A percentile compares a stretch with the other conserved stretches of the same genome.
Conservation (phyloP, 2,329 filamentous ascomycete genomes). For the Hypoxylon sp. region DNA sequence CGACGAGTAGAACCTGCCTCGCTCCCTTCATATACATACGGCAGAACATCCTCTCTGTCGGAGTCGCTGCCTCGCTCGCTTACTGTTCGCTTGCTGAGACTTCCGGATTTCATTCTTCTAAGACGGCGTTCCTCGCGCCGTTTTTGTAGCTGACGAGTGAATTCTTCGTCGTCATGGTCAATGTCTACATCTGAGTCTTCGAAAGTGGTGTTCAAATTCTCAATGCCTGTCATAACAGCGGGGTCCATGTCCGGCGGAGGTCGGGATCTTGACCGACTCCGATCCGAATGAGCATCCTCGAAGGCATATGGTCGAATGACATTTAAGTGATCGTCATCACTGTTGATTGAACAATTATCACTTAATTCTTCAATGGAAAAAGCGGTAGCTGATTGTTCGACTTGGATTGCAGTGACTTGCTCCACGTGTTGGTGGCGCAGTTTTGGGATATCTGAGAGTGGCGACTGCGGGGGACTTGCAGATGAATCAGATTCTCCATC, state of each 20-base stretch:
- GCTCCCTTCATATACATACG: constrained; percentile 49
- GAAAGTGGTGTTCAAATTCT: constrained; percentile 51
- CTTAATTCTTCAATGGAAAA: constrained; percentile 54
- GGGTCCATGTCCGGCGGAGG: constrained; percentile 51
- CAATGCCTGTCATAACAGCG: constrained; percentile 49
- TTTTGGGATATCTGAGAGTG: constrained; percentile 49
- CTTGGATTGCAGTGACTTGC: constrained; percentile 38
- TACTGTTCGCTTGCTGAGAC: constrained; percentile 56
- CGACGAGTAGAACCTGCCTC: constrained; percentile 49
- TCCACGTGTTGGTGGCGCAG: constrained; percentile 44
- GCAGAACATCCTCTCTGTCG: constrained; percentile 54
- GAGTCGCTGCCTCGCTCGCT: constrained; percentile 56
- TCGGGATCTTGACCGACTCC: constrained; percentile 50
- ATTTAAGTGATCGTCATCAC: constrained; percentile 49
- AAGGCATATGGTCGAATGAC: constrained; percentile 51
- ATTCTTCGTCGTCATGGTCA: constrained; percentile 50
- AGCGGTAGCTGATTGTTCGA: constrained; percentile 32
- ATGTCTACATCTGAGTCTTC: constrained; percentile 49
- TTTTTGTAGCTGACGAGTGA: constrained; percentile 43
- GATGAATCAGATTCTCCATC: constrained; percentile 51
- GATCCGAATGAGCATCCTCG: constrained; percentile 53
- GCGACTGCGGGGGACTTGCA: constrained; percentile 50
- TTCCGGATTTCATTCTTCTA: constrained; percentile 55
- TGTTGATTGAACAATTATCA: constrained; percentile 49
- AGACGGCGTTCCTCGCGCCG: constrained; percentile 48